Evolutionary conservation across 164 flowering plant species (phyloP), one percentile per base, ranked within the genome.

Genomic region (Vitis amurensis): DNA sequence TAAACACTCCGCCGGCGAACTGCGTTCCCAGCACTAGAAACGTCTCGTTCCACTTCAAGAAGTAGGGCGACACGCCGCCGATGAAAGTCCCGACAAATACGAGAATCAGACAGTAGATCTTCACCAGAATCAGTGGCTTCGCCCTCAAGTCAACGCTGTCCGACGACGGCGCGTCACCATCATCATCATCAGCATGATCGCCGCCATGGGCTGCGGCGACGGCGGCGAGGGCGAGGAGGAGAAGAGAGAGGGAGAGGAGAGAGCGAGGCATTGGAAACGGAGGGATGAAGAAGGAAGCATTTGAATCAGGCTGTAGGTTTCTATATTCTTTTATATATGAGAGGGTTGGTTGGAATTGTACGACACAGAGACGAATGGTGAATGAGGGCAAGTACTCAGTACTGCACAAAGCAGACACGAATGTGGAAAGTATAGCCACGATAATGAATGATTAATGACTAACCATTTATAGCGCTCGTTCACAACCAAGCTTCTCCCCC

Each of bases 1-100:
- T 58, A 67, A 90, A 88, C 69, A 90, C 93, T 9, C 95, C 93
- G 27, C 95, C 95, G 8, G 95, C 90, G 62, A 90, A 90, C 67
- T 90, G 95, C 11, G 93, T 90, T 2, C 95, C 95, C 44, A 86
- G 44, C 30, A 83, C 80, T 61, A 90, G 67, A 64, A 87, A 87
- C 57, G 77, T 83, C 61, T 88, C 89, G 67, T 84, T 81, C 95
- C 93, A 90, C 71, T 85, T 88, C 61, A 88, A 31, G 58, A 90
- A 85, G 64, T 81, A 90, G 0, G 95, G 95, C 1, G 93, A 87
- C 1, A 90, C 69, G 1, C 93, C 95, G 2, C 88, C 88, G 2
- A 77, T 15, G 31, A 90, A 90, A 0, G 93, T 88, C 5, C 80
- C 88, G 1, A 81, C 50, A 55, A 90, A 88, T 11, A 88, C 77